Base-by-base conservation (phyloP, 345 rosid genomes). In the Moricandia moricandioides region DNA sequence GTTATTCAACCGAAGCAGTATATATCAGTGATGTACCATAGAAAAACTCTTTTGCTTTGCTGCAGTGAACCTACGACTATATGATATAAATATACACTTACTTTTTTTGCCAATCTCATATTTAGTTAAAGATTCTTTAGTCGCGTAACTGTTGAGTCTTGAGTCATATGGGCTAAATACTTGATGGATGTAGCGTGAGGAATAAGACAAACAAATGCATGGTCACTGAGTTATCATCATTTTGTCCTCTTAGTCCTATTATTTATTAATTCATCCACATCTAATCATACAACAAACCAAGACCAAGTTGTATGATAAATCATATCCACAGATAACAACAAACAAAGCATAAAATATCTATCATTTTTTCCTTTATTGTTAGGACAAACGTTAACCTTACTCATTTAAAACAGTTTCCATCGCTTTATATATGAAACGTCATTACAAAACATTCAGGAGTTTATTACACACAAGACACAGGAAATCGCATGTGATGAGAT, bases 271-370 rank as follows among this genome's bases (percentile, higher is more conserved):
- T 52, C 57, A 29, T 43, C 47, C 21, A 30, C 18, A 47, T 71
- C 75, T 60, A 43, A 43, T 71, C 68, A 62, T 71, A 18, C 4
- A 71, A 68, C 75, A 17, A 71, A 71, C 75, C 2, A 62, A 62
- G 49, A 62, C 14, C 61, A 72, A 62, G 62, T 72, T 51, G 69
- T 13, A 18, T 14, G 12, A 71, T 49, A 47, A 62, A 72, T 72
- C 68, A 61, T 62, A 72, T 62, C 62, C 43, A 61, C 26, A 49
- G 33, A 24, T 24, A 60, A 60, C 29, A 31, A 61, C 11, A 4
- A 54, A 54, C n/a, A 61, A 31, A 62, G 47, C 61, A 62, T 62
- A 34, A 33, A 37, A 70, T 17, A 17, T 29, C 34, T 33, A 21
- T n/a, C 6, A 1, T 30, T 10, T 71, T 31, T 49, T 33, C 17